Evolutionary conservation across 495 filamentous ascomycete species (phyloP), one percentile per base, ranked within the genome.

Genomic region (Elasticomyces elasticus): DNA sequence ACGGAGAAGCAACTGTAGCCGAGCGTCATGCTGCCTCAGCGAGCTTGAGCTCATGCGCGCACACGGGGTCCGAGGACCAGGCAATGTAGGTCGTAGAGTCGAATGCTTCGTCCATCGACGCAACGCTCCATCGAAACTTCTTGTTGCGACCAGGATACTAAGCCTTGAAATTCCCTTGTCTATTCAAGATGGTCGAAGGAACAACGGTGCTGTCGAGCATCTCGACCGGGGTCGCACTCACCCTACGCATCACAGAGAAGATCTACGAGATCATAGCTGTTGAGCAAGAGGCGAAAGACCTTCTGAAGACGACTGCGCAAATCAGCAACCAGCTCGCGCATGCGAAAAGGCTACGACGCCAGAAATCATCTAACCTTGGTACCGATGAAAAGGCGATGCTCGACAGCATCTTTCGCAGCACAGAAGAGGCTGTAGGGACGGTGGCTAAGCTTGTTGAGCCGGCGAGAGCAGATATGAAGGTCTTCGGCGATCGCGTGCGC

Each of bases 201-300:
- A 48, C 5, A 19, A 6, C 20, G 11, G n/a, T 5, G 9, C 48
- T 19, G 7, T 12, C 23, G 6, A 23, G 10, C 30, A 17, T 51
- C 12, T 51, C 48, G 22, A 51, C 9, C 5, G 48, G 12, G 7
- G 15, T 51, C 15, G 17, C 5, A 6, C 6, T 38, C 26, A 22
- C 27, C 22, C 48, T 51, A 7, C 24, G 28, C 9, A 38, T 51
- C 15, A 51, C 48, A 6, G 48, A 51, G 22, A 51, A 51, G 30
- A 22, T 51, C 13, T 51, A 37, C 48, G 48, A 51, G 48, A 23
- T 51, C 22, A 22, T 51, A 13, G 48, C 48, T 13, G 48, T 51
- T 17, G 33, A 51, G 6, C 48, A 51, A 20, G 48, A 51, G 38
- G 48, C 48, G 12, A 35, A 38, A 24, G 48, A 51, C 48, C 13